Base-by-base conservation (phyloP, 768 basidiomycete genomes). In the Trametes cubensis region DNA sequence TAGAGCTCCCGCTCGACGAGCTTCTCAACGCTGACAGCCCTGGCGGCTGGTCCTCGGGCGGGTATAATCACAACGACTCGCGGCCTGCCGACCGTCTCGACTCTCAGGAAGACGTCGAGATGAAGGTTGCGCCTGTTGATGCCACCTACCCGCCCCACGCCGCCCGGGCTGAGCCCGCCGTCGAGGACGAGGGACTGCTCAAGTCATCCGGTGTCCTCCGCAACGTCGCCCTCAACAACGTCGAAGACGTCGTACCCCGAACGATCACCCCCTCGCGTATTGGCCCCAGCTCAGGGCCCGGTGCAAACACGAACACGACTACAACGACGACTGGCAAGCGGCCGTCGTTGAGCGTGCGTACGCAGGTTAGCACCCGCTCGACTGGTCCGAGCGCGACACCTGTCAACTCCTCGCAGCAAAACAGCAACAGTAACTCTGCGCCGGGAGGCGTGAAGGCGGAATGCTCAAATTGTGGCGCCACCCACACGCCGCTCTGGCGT, bases 391-490 rank as follows among this genome's bases (percentile, higher is more conserved):
- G 85, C 65, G 88, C 88, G 25, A 89, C 86, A 2, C 82, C 85
- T 21, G 86, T 86, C 25, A 85, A 78, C 64, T 59, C 67, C 40
- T 46, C 69, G n/a, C 66, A 66, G 55, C 64, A 65, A 61, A 66
- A 48, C 48, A 64, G 59, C 63, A 61, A 62, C 59, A 72, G 70
- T 59, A 78, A 77, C 67, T 76, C 80, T 26, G 81, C 83, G 0
- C 83, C 82, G 5, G 82, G 80, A 21, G 83, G 83, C 30, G 81
- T 82, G 61, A 94, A 93, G 76, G 89, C 90, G 6, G 92, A 93
- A 67, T 94, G 92, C 70, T 88, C 88, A 7, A 94, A 93, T 73
- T 94, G 92, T 68, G 92, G 92, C 21, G 92, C 92, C 4, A 94
- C 91, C 0, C 91, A 92, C 65, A 94, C 92, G 0, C 92, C 92